Evolutionary conservation across 495 filamentous ascomycete species (phyloP), one percentile per base, ranked within the genome.

Genomic region (Penicillium silybi): DNA sequence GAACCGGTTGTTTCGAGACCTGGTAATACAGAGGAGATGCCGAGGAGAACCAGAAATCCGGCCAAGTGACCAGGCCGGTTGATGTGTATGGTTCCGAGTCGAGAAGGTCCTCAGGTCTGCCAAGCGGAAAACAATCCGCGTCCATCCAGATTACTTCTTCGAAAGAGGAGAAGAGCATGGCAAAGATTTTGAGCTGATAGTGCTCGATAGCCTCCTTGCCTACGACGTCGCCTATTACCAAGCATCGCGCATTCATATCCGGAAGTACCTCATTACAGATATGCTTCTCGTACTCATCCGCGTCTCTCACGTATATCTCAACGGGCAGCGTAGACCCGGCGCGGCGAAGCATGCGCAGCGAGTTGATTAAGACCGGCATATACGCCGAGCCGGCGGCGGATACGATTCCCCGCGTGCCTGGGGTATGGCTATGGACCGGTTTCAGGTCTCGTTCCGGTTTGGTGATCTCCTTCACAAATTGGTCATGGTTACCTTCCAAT

Each of bases 111-210:
- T 79, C 78, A 0, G 83, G 82, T 29, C 75, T 69, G 11, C 71
- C 63, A 8, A 83, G 57, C 6, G 80, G 79, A 37, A 85, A 75
- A 47, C 68, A 72, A 54, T 85, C 82, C 29, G 78, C 76, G 57
- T 86, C 83, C 67, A 86, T 77, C 67, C 82, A 83, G 20, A 86
- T 72, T 3, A 86, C 67, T 44, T 80, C 66, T 57, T 82, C 75
- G 39, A 85, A 86, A 9, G 76, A 75, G 0, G 80, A 84, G 57
- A 84, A 80, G 1, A 85, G 67, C 5, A 85, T 71, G 2, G 83
- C 75, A 48, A 85, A 75, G n/a, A 72, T 64, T 62, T 85, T 85
- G 54, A 82, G 75, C 57, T 86, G 83, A 54, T 74, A 85, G 46
- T 74, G 68, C 53, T 62, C 67, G 46, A 77, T 72, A 8, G 59